Evolutionary conservation across 768 basidiomycete genomes (phyloP).

Genomic region (Pleurotus citrinopileatus): DNA sequence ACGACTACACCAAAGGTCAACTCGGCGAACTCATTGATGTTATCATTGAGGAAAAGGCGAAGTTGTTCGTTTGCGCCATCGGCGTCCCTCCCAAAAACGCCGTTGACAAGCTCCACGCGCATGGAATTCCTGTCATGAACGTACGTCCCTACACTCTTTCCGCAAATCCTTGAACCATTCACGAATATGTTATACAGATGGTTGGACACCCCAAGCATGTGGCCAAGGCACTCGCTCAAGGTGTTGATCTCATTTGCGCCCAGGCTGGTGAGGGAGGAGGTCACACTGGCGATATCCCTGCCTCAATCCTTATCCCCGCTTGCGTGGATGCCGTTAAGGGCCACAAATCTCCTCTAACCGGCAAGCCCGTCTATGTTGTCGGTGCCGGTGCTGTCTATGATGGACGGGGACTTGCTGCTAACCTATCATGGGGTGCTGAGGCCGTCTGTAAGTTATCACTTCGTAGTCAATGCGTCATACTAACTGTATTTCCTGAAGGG

Average conservation of each 20-base stretch:
- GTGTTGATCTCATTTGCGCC: constrained; percentile 91
- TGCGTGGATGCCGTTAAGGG: constrained; percentile 84
- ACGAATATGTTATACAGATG: constrained; percentile 49
- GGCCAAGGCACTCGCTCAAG: constrained; percentile 72
- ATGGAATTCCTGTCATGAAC: constrained; percentile 88
- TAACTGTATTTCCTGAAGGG: constrained; percentile 36
- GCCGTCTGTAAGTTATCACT: constrained; percentile 66
- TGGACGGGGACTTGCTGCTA: constrained; percentile 83
- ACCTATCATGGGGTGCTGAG: constrained; percentile 86
- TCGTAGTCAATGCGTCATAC: background rate
- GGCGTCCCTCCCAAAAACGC: constrained; percentile 77
- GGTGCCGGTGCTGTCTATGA: constrained; percentile 93
- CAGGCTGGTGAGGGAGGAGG: constrained; percentile 93
- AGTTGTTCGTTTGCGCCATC: constrained; percentile 89
- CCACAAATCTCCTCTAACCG: constrained; percentile 74
- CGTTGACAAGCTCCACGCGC: constrained; percentile 80
- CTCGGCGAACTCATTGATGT: constrained; percentile 82
- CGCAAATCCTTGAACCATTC: constrained; percentile 20
- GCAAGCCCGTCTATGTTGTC: constrained; percentile 81
- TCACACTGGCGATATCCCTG: constrained; percentile 81
- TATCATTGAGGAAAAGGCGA: constrained; percentile 87
- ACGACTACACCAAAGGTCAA: constrained; percentile 88
- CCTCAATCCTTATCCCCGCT: constrained; percentile 86
- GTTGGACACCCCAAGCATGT: constrained; percentile 95
- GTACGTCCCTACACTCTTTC: constrained; percentile 5